Base-by-base conservation (phyloP, 2,329 filamentous ascomycete species). In the Leptographium lundbergii region DNA sequence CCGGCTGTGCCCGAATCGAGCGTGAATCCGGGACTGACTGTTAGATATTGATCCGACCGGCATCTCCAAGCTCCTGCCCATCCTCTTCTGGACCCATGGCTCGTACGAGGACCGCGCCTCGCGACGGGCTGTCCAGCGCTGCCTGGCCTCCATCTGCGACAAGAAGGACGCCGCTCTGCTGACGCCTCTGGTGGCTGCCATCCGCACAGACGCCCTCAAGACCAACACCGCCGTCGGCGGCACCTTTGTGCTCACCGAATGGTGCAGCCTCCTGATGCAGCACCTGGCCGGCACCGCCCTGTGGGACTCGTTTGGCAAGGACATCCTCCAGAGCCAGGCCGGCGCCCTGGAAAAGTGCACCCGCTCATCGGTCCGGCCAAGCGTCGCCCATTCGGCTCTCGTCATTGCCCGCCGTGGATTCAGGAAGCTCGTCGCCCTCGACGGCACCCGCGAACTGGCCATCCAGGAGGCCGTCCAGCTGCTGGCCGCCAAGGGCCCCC, bases 191-290 rank as follows among this genome's bases (percentile, higher is more conserved):
- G 79, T 90, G 52, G 77, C 79, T 51, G 81, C 81, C 56, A 71
- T 96, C 61, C 82, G 85, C 62, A 74, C 78, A 36, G 92, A 99
- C 72, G 82, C 86, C 17, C 78, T 81, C 63, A 96, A 95, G 70
- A 75, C 80, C 22, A 85, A 84, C 63, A 85, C 97, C 66, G 89
- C 92, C 36, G 75, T 87, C 19, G 82, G 81, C 51, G 95, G 85
- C 71, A 88, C 91, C 6, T 95, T 96, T 69, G 89, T 95, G 55
- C 77, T 99, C 65, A 80, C 94, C 17, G 89, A 96, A 71, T 99
- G 92, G 92, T 90, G 85, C 71, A 88, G 87, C 60, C 71, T 92
- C 60, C 74, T 96, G 56, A 81, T 96, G 65, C 85, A 91, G 67
- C 79, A 86, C 60, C 77, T 91, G 29, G 81, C 81, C 36, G 78